phyloP scores from a whole-genome alignment of 2,329 filamentous ascomycete genomes.

The Aureobasidium sp. region DNA sequence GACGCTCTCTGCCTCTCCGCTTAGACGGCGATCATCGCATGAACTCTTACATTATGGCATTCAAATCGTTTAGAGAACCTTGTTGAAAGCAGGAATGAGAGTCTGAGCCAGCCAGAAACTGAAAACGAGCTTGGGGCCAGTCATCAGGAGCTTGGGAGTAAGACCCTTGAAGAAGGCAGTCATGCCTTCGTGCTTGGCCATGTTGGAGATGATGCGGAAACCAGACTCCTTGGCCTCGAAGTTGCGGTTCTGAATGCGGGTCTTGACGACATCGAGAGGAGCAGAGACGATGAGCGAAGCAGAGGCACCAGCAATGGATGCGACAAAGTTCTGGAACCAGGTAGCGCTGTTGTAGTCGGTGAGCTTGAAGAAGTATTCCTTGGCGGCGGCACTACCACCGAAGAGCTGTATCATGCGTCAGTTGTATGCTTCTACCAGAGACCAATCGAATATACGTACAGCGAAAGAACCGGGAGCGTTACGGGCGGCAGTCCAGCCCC shows the following conservation, averaged over 20 bases:
- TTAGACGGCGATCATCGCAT: not conserved
- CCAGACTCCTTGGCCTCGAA: slow-evolving; percentile 96
- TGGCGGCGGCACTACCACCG: slow-evolving; percentile 92
- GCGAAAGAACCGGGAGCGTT: slow-evolving; percentile 97
- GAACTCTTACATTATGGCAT: slow-evolving; percentile 4
- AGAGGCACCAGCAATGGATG: slow-evolving; percentile 88
- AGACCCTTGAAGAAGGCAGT: slow-evolving; percentile 95
- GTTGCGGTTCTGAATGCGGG: slow-evolving; percentile 95
- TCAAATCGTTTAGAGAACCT: slow-evolving; percentile 45
- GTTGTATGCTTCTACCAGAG: not conserved
- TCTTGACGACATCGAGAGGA: slow-evolving; percentile 96
- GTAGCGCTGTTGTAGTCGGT: slow-evolving; percentile 90
- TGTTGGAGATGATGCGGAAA: slow-evolving; percentile 83
- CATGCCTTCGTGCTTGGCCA: slow-evolving; percentile 84
- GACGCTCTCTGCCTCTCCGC: not conserved
- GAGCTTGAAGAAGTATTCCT: slow-evolving; percentile 88
- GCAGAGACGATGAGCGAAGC: slow-evolving; percentile 95
- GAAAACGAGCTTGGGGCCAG: slow-evolving; percentile 96
- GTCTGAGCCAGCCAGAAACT: slow-evolving; percentile 99
- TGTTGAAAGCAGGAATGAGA: slow-evolving; percentile 85
- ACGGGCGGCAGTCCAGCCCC: slow-evolving; percentile 94
- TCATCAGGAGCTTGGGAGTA: slow-evolving; percentile 97
- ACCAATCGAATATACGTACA: slow-evolving; percentile 47
- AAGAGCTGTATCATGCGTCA: slow-evolving; percentile 58
- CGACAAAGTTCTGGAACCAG: slow-evolving; percentile 96